Base-by-base conservation (phyloP, 441 rosid species). In the Jatropha podagrica region DNA sequence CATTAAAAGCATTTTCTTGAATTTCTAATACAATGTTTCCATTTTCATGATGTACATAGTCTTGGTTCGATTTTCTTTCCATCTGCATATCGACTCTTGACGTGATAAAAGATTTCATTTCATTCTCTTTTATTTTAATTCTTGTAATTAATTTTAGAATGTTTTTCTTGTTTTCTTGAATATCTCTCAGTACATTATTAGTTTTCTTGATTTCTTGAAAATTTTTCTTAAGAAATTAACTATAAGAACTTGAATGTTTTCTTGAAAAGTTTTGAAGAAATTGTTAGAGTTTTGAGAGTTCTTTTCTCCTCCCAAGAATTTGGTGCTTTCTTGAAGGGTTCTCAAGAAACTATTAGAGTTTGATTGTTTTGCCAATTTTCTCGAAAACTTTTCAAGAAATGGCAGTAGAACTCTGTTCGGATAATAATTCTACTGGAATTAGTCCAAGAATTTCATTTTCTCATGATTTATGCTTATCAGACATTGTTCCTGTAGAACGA, bases 401-500 rank as follows among this genome's bases (percentile, higher is more conserved):
- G 99, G 95, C 93, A 15, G 71, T 91, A n/a, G 96, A 95, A 76
- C 84, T 89, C 23, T 84, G 81, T 68, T 88, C 93, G 0, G 97
- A 90, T n/a, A 85, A 72, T 17, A 64, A 42, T 48, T 81, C 92
- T 18, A 74, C 92, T 15, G 80, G 80, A 20, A 76, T 85, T 79
- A 92, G 96, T 75, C 98, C 98, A 3, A 83, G 97, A 70, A 90
- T 95, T 75, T 95, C 99, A 6, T 95, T 95, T 73, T 95, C 99
- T 51, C 93, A 89, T 74, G 97, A 95, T 72, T 83, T 95, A 40
- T 80, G 89, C 74, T 82, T 80, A 17, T 81, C 87, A 1, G 96
- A 88, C 40, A 65, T 80, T 6, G 82, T 88, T 1, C 93, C 87
- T 1, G 83, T 83, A 5, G 95, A 90, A 78, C 88, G 86, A 58